Evolutionary conservation across 73 alveolate genomes (phyloP).

Genomic region (Paramecium sexaurelia): DNA sequence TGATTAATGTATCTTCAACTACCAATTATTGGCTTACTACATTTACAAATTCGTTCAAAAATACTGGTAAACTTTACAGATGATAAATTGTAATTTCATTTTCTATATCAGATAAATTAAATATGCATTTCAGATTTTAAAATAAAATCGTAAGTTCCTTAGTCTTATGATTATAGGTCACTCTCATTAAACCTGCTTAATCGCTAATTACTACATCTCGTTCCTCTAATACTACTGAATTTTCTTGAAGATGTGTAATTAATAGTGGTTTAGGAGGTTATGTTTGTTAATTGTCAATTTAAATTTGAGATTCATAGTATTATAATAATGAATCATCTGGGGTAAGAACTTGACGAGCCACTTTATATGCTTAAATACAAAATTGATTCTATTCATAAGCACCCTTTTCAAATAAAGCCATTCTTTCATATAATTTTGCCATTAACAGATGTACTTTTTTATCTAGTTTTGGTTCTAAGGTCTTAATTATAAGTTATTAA

Average conservation of each 20-base stretch:
- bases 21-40: neutral
- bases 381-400: neutral
- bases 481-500: conserved; percentile 1
- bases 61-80: neutral
- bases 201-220: neutral
- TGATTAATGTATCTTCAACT: neutral
- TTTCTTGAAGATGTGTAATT: neutral
- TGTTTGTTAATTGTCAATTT: neutral
- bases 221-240: neutral
- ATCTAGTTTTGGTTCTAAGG: neutral
- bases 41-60: conserved; percentile 39
- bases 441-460: conserved; percentile 1
- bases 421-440: conserved; percentile 25
- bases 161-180: neutral
- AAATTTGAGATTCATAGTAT: neutral
- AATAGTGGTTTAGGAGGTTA: conserved; percentile 1
- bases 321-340: neutral
- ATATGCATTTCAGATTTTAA: neutral
- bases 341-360: conserved; percentile 14
- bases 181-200: neutral
- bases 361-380: neutral
- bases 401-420: conserved; percentile 27
- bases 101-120: conserved; percentile 29
- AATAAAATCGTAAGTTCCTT: neutral
- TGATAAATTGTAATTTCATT: conserved; percentile 10